phyloP scores from a whole-genome alignment of 2,329 filamentous ascomycete species.

The Graphium sp. region DNA sequence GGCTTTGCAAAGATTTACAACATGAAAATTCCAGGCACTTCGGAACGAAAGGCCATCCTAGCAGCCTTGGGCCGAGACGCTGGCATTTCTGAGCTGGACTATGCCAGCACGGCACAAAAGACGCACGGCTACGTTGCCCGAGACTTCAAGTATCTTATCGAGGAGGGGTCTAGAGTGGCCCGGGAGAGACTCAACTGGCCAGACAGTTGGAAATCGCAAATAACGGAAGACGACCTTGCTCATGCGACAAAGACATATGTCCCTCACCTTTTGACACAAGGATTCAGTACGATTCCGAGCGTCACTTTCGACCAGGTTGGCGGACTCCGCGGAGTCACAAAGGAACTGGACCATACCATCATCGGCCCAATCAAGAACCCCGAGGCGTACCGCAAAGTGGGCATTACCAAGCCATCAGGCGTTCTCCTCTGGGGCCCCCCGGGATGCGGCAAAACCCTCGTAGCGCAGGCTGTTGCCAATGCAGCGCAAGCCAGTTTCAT shows the following conservation, averaged over 20 bases:
- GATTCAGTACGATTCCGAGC: conserved; percentile 85
- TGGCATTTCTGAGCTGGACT: conserved; percentile 51
- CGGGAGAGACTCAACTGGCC: background rate
- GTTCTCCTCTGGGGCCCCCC: conserved; percentile 94
- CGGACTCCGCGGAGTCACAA: conserved; percentile 61
- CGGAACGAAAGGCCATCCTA: conserved; percentile 63
- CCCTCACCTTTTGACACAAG: conserved; percentile 64
- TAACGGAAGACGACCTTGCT: conserved; percentile 42
- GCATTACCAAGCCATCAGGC: conserved; percentile 67
- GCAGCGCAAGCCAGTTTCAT: conserved; percentile 97
- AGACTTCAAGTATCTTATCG: conserved; percentile 56
- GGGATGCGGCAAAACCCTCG: conserved; percentile 88
- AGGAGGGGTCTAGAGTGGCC: conserved; percentile 11
- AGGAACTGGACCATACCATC: conserved; percentile 71
- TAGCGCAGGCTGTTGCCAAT: conserved; percentile 92
- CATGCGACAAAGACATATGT: conserved; percentile 47
- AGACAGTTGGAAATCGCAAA: conserved; percentile 1
- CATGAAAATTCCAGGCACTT: conserved; percentile 70
- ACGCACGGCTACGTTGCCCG: conserved; percentile 90
- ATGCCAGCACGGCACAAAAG: conserved; percentile 56
- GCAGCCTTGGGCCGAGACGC: conserved; percentile 52
- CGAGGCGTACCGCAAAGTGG: conserved; percentile 57
- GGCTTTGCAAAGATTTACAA: conserved; percentile 75
- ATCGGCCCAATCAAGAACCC: conserved; percentile 79
- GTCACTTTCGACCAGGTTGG: conserved; percentile 91